Percentiles rank a stretch among this genome's conserved stretches.
phyloP scores from a whole-genome alignment of 805 yeast genomes.

The Sugiyamaella marilandica region DNA sequence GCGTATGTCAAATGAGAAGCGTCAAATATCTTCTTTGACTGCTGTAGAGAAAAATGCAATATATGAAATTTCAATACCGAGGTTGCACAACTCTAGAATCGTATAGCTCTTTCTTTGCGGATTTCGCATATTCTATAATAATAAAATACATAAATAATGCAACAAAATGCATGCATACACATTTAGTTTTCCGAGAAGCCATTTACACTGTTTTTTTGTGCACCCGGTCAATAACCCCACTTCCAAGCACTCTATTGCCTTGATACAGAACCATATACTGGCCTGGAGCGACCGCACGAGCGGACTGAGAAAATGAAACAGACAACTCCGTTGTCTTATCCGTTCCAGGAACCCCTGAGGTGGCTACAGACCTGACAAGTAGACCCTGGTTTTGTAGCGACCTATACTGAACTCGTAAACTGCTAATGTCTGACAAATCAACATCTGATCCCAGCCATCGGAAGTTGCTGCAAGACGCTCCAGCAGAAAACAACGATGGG shows the following conservation, averaged over 20 bases:
- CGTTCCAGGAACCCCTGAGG: not conserved
- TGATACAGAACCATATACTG: conserved; percentile 75
- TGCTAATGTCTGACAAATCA: conserved; percentile 16
- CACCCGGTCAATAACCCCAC: conserved; percentile 20
- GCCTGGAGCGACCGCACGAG: conserved; percentile 84
- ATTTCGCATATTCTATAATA: not conserved
- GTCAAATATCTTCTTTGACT: too few relatives aligned
- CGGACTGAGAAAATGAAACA: conserved; percentile 41
- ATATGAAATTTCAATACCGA: too few relatives aligned
- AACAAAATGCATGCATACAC: not conserved
- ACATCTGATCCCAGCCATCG: conserved; percentile 41
- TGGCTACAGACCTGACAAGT: conserved; percentile 29
- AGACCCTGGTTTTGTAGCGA: conserved; percentile 64
- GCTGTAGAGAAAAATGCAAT: too few relatives aligned
- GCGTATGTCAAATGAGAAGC: too few relatives aligned
- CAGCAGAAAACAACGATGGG: conserved; percentile 46
- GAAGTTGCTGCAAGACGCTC: conserved; percentile 44
- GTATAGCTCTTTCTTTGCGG: too few relatives aligned
- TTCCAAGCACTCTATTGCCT: conserved; percentile 62
- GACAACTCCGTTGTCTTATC: conserved; percentile 23
- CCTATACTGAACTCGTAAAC: conserved; percentile 57
- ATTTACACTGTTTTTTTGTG: not conserved
- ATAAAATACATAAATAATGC: not conserved
- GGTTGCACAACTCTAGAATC: too few relatives aligned
- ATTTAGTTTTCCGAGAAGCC: not conserved